A percentile compares a stretch with the other conserved stretches of the same genome.
Conservation (phyloP, 768 basidiomycete genomes). For the Podaxis sp. region DNA sequence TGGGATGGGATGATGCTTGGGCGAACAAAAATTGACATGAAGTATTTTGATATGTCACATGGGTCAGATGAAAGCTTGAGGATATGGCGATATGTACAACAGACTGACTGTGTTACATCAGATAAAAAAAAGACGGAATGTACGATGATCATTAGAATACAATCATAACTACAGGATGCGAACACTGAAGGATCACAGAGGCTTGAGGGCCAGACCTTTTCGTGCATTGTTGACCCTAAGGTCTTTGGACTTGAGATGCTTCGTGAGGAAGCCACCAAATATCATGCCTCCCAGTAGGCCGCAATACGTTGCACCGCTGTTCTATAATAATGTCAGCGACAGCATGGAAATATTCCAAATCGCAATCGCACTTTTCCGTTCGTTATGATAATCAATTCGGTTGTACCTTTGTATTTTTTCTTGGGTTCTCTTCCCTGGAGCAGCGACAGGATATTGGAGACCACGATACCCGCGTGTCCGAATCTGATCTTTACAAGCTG, state of each 20-base stretch:
- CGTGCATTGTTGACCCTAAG: conserved; percentile 21
- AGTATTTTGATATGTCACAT: background rate
- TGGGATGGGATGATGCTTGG: conserved; percentile 64
- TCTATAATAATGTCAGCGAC: conserved; percentile 5
- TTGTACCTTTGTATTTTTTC: conserved; percentile 19
- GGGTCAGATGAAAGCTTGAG: no score
- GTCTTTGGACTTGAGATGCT: conserved; percentile 34
- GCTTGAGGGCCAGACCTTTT: conserved; percentile 16
- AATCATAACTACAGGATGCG: background rate
- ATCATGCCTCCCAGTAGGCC: conserved; percentile 43
- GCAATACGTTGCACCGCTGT: conserved; percentile 18
- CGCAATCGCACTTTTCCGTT: conserved; percentile 18
- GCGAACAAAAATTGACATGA: conserved; percentile 23
- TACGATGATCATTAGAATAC: background rate
- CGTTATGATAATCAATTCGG: conserved; percentile 20
- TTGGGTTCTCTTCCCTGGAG: conserved; percentile 26
- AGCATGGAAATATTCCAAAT: background rate
- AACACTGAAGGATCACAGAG: background rate
- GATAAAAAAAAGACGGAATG: background rate
- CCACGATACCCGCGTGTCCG: conserved; percentile 38
- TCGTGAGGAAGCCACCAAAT: conserved; percentile 39
- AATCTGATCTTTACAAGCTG: conserved; percentile 37
- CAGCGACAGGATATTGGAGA: conserved; percentile 40
- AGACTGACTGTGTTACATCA: background rate
- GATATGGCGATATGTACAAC: background rate